These are phyloP conservation scores for Yamadazyma phyllophila DNA, from an alignment of 805 yeast species.

Conservation along the genomic window DNA sequence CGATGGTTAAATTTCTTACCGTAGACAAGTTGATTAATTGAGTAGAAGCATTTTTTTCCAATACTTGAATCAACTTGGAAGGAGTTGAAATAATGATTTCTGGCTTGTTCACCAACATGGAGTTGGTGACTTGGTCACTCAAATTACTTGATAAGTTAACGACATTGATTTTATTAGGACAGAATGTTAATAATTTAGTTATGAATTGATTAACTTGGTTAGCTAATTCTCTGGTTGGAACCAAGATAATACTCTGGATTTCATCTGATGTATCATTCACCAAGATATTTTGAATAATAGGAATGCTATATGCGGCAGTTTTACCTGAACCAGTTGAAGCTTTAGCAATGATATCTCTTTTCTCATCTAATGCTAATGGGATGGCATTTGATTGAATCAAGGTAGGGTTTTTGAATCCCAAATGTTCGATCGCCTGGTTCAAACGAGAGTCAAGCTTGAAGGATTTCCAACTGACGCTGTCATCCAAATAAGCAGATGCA, in stretches of 20 bases:
- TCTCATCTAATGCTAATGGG: conserved; percentile 85
- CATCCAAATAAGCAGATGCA: conserved; percentile 69
- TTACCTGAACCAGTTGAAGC: conserved; percentile 97
- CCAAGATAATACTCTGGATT: conserved; percentile 67
- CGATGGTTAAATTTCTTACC: conserved; percentile 76
- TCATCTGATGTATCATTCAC: conserved; percentile 26
- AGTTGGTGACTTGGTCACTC: conserved; percentile 66
- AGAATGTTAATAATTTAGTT: conserved; percentile 64
- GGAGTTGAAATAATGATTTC: conserved; percentile 88
- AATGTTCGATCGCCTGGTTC: conserved; percentile 74
- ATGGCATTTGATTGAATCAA: conserved; percentile 89
- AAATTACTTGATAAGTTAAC: conserved; percentile 68
- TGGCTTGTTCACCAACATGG: conserved; percentile 72
- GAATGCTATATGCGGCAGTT: conserved; percentile 86
- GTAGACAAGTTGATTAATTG: conserved; percentile 48
- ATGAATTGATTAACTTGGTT: conserved; percentile 77
- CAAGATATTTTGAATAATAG: conserved; percentile 77
- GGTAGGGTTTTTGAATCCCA: conserved; percentile 85
- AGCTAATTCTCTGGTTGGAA: conserved; percentile 91
- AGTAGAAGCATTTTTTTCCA: conserved; percentile 44
- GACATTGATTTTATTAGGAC: conserved; percentile 61
- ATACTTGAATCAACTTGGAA: conserved; percentile 57
- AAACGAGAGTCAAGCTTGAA: conserved; percentile 81
- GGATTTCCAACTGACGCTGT: conserved; percentile 65
- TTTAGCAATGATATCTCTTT: conserved; percentile 87